phyloP scores from a whole-genome alignment of 352 stramenopile genomes.

The Elongisporangium undulatum region DNA sequence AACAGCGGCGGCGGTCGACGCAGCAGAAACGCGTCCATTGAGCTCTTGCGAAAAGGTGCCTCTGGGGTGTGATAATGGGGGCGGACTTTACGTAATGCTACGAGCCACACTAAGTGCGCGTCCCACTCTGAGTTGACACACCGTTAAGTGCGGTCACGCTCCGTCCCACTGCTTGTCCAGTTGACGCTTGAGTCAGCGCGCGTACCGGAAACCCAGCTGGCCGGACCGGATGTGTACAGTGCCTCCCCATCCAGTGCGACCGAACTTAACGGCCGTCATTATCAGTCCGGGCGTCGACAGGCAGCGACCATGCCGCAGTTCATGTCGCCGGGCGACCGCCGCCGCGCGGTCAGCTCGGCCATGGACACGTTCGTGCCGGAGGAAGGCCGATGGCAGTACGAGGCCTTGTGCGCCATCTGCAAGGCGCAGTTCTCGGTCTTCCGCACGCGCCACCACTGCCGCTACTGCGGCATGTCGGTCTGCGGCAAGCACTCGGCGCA shows the following conservation, averaged over 20 bases:
- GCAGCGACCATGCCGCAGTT: conserved; percentile 6
- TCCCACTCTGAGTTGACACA: background rate
- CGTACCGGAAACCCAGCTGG: background rate
- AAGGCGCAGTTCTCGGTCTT: conserved; percentile 50
- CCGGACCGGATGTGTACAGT: background rate
- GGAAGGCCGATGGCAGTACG: conserved; percentile 44
- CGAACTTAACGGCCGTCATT: background rate
- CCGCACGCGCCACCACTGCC: conserved; percentile 73
- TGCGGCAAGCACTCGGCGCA: conserved; percentile 70
- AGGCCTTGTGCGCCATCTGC: conserved; percentile 58
- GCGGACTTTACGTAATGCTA: background rate
- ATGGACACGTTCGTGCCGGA: conserved; percentile 53
- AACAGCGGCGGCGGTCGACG: conserved; percentile 36
- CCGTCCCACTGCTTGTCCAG: background rate
- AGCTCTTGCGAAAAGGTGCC: background rate
- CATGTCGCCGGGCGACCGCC: background rate
- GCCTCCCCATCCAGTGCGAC: background rate
- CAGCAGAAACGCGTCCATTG: conserved; percentile 63
- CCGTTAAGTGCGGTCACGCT: background rate
- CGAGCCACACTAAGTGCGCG: background rate
- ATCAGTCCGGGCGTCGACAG: background rate
- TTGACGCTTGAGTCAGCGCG: background rate
- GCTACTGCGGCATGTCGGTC: conserved; percentile 68
- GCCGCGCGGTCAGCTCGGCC: conserved; percentile 28
- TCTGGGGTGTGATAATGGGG: background rate